A percentile compares a stretch with the other conserved stretches of the same genome.
Evolutionary conservation across 352 stramenopile species (phyloP).

Genomic region (Phytophthora pistaciae): DNA sequence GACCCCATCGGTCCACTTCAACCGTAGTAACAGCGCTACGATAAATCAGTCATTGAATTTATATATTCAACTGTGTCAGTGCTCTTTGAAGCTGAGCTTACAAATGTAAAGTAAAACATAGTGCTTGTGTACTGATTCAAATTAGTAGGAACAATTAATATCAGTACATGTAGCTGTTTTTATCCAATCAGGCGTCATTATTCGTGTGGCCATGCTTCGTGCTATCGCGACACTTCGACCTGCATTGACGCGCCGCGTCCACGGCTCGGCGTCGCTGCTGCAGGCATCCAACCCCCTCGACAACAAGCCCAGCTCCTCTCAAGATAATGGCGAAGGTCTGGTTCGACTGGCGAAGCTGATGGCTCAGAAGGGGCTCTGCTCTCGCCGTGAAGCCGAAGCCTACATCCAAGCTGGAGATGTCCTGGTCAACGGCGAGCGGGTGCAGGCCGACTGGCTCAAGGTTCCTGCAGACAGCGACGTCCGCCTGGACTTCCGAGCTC

Average conservation of each 20-base stretch:
- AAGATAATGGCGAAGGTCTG: slow-evolving; percentile 32
- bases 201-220: slow-evolving; percentile 35
- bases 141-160: no score
- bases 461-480: slow-evolving; percentile 69
- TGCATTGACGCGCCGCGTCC: slow-evolving; percentile 27
- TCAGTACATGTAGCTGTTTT: no score
- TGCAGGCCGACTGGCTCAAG: slow-evolving; percentile 78
- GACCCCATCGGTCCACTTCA: slow-evolving; percentile 16
- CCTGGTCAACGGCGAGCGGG: slow-evolving; percentile 74
- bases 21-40: background rate
- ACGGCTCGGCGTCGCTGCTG: slow-evolving; percentile 29
- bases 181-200: slow-evolving; percentile 19
- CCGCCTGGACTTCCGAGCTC: slow-evolving; percentile 65
- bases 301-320: slow-evolving; percentile 7
- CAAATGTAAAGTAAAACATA: no score
- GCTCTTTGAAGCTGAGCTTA: background rate
- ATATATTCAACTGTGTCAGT: no score
- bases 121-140: no score
- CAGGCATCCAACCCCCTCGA: background rate
- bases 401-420: slow-evolving; percentile 85
- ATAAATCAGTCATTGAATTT: background rate
- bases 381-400: slow-evolving; percentile 78
- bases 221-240: slow-evolving; percentile 25
- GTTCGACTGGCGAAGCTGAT: slow-evolving; percentile 86
- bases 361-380: slow-evolving; percentile 80